Evolutionary conservation across 495 filamentous ascomycete species (phyloP).

Genomic region (Cercophora scortea): DNA sequence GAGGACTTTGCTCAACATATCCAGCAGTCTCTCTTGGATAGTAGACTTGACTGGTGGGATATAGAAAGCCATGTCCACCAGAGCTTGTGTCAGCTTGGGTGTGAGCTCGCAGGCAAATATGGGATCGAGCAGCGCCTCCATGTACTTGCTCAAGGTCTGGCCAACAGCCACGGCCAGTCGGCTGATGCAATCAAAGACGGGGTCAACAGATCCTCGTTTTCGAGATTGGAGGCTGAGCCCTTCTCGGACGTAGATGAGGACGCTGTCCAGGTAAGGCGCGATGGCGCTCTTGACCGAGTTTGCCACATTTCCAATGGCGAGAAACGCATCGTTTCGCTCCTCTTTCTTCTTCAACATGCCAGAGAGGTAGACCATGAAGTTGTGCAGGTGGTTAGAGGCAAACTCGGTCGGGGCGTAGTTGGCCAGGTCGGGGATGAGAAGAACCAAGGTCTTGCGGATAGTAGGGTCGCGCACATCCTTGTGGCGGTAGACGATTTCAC

Average conservation of each 20-base stretch:
- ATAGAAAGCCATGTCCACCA: conserved; percentile 98
- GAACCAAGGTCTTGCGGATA: conserved; percentile 79
- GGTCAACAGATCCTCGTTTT: conserved; percentile 71
- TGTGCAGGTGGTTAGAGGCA: conserved; percentile 71
- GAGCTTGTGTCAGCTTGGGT: conserved; percentile 82
- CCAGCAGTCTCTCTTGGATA: conserved; percentile 88
- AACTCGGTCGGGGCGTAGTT: conserved; percentile 87
- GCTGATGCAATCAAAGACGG: conserved; percentile 97
- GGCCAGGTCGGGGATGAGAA: conserved; percentile 86
- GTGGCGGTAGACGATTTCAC: conserved; percentile 81
- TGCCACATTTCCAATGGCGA: conserved; percentile 93
- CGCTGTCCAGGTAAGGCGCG: conserved; percentile 88
- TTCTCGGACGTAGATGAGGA: conserved; percentile 85
- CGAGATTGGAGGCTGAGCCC: conserved; percentile 73
- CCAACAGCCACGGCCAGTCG: conserved; percentile 91
- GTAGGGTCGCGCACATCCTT: conserved; percentile 85
- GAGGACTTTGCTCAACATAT: conserved; percentile 90
- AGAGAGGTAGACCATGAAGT: conserved; percentile 95
- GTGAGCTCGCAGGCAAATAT: conserved; percentile 95
- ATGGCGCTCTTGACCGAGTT: conserved; percentile 89
- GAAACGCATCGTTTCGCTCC: conserved; percentile 84
- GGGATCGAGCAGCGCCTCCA: conserved; percentile 89
- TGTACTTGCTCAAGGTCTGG: conserved; percentile 94
- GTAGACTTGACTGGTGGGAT: conserved; percentile 87
- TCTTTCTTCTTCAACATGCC: conserved; percentile 92